Evolutionary conservation across 208 protist species (phyloP), one percentile per base, ranked within the genome.

Genomic region (Acanthamoeba quina): DNA sequence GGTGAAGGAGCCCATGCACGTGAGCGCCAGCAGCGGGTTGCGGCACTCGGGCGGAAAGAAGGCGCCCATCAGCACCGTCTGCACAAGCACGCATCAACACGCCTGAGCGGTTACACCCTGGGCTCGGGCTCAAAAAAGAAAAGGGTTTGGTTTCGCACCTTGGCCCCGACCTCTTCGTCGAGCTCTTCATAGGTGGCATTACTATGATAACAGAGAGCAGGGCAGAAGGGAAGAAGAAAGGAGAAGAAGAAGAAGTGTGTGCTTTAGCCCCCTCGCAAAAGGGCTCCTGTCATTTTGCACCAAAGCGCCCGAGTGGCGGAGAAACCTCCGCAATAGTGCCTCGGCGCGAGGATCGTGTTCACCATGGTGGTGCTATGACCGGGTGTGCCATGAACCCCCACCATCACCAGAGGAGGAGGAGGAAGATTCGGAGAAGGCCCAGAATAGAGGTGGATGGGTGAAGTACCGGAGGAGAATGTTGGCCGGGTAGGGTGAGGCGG

Each of bases 1-100:
- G 11, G 15, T 2, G 31, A 91, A 91, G 49, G 58, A 74, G 24
- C 85, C 85, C 56, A 76, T 56, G 85, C 85, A 91, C 5, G 85
- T 56, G 13, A 91, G 31, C 1, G 85, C 62, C 31, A 91, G 5
- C 56, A 91, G 62, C 9, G 85, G 60, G 9, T 7, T 91, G 5
- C 85, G 56, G 17, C 85, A 91, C 24, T 21, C 17, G 15, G 85
- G 60, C 19, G 85, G 85, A 11, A 91, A 76, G 49, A 26, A 91
- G 5, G 85, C 85, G 13, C 85, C 85, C 60, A 91, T 76, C 58
- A 74, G 4, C 58, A 56, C 31, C 44, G 85, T 91, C 85, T 91
- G 85, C 24, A 29, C 24, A 21, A 10, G 60, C 17, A 29, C 60
- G 54, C 54, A 21, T n/a, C 19, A 15, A 0, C 15, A 58, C 15